These are phyloP conservation scores for Pugionium cornutum DNA, from an alignment of 345 rosid species.

Conservation along the genomic window DNA sequence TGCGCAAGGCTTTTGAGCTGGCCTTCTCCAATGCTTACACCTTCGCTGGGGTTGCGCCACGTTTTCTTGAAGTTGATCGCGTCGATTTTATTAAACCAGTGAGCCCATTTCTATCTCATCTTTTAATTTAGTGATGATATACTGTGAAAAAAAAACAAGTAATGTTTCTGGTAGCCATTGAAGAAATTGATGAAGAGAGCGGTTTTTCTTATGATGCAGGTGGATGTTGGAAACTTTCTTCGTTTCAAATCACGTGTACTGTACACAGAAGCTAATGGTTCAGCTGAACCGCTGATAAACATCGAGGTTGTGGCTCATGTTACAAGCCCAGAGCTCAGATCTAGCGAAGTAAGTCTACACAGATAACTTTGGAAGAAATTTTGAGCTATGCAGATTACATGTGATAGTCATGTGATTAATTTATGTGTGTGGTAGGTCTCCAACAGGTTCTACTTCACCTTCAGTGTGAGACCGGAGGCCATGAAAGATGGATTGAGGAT, in stretches of 20 bases:
- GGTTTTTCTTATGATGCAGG: slow-evolving; percentile 46
- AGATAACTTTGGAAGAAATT: background rate
- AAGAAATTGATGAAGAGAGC: background rate
- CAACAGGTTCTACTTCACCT: slow-evolving; percentile 85
- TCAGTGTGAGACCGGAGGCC: slow-evolving; percentile 72
- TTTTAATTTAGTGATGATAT: background rate
- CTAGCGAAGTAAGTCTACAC: slow-evolving; percentile 59
- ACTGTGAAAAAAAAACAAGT: background rate
- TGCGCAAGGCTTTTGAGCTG: slow-evolving; percentile 83
- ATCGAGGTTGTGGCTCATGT: slow-evolving; percentile 85
- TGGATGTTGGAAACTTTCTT: slow-evolving; percentile 84
- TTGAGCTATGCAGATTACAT: background rate
- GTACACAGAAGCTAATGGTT: slow-evolving; percentile 62
- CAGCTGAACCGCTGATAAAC: slow-evolving; percentile 61
- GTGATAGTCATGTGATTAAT: slow-evolving; percentile 10
- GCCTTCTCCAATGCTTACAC: slow-evolving; percentile 83
- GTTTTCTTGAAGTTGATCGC: slow-evolving; percentile 79
- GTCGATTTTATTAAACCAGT: slow-evolving; percentile 87
- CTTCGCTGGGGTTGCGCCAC: slow-evolving; percentile 81
- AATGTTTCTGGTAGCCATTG: background rate
- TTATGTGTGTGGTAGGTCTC: slow-evolving; percentile 57
- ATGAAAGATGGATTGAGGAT: slow-evolving; percentile 64
- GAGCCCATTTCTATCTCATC: slow-evolving; percentile 39
- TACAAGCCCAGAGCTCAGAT: slow-evolving; percentile 70
- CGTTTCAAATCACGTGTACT: slow-evolving; percentile 79